Percentiles rank a stretch among this genome's conserved stretches.
Evolutionary conservation across 1,284 basidiomycete genomes (phyloP).

Genomic region (Pseudozyma sp.): DNA sequence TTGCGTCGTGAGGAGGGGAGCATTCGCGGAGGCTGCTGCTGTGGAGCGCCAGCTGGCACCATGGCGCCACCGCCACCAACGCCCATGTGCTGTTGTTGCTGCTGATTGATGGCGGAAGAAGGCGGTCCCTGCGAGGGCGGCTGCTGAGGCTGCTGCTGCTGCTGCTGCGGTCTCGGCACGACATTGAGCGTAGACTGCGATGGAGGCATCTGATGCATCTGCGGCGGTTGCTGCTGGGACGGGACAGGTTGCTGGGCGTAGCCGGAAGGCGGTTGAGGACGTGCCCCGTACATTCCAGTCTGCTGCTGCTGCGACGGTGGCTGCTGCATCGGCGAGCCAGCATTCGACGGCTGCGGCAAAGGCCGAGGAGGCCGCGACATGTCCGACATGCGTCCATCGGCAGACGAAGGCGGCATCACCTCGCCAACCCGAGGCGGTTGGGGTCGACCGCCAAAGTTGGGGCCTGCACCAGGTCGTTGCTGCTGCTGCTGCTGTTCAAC

Average conservation of each 20-base stretch:
- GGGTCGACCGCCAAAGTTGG: slow-evolving; percentile 38
- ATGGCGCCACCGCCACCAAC: slow-evolving; percentile 13
- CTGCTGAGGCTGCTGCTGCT: slow-evolving; percentile 21
- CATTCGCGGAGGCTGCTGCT: slow-evolving; percentile 36
- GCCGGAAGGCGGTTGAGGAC: slow-evolving; percentile 26
- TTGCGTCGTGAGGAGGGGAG: slow-evolving; percentile 75
- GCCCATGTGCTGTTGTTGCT: not conserved
- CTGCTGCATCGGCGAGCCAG: slow-evolving; percentile 31
- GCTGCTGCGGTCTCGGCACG: slow-evolving; percentile 13
- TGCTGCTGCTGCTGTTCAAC: slow-evolving; percentile 30
- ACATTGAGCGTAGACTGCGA: slow-evolving; percentile 17
- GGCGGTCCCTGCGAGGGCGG: slow-evolving; percentile 11
- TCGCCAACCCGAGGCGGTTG: slow-evolving; percentile 29
- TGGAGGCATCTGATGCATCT: slow-evolving; percentile 20
- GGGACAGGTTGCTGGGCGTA: slow-evolving; percentile 15
- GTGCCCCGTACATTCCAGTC: slow-evolving; percentile 29
- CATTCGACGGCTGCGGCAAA: slow-evolving; percentile 38
- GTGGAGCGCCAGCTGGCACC: slow-evolving; percentile 11
- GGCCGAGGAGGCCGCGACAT: slow-evolving; percentile 52
- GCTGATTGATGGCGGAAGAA: slow-evolving; percentile 16
- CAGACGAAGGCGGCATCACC: slow-evolving; percentile 16
- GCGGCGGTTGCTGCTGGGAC: slow-evolving; percentile 20
- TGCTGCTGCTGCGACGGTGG: slow-evolving; percentile 32
- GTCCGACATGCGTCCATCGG: slow-evolving; percentile 26
- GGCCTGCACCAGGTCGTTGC: slow-evolving; percentile 27